Percentiles rank a stretch among this genome's conserved stretches.
Evolutionary conservation across 371 early-diverging fungal species (phyloP).

Genomic region (Phascolomyces articulosus): DNA sequence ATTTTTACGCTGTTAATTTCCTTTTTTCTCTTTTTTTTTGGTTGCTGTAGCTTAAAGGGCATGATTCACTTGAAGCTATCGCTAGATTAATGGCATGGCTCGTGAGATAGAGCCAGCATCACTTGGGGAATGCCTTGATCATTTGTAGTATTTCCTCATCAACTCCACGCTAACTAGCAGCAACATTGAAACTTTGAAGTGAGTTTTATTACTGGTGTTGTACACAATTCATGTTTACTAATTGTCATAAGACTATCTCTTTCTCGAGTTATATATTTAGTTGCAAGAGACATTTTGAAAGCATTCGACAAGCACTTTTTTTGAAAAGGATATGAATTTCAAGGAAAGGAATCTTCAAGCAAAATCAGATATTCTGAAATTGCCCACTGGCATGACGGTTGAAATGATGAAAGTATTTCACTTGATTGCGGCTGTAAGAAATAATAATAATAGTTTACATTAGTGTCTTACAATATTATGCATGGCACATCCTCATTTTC

Average conservation of each 20-base stretch:
- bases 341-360: not conserved
- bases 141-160: not conserved
- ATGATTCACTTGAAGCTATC: not conserved
- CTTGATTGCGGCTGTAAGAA: not conserved
- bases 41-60: not conserved
- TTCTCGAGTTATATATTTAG: conserved; percentile 7
- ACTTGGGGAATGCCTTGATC: not conserved
- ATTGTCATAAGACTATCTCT: conserved; percentile 7
- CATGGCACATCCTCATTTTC: not conserved
- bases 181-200: conserved; percentile 4
- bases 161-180: not conserved
- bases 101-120: not conserved
- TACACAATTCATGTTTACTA: conserved; percentile 1
- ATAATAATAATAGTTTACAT: not conserved
- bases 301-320: not conserved
- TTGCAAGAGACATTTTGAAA: not conserved
- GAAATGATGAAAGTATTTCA: not conserved
- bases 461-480: not conserved
- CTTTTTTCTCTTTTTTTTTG: not conserved
- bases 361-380: not conserved
- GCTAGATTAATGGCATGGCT: not conserved
- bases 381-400: not conserved
- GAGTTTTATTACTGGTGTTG: not conserved
- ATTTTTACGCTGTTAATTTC: not conserved
- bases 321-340: not conserved